Conservation (phyloP, 768 basidiomycete species). For the Leccinellum albellum region DNA sequence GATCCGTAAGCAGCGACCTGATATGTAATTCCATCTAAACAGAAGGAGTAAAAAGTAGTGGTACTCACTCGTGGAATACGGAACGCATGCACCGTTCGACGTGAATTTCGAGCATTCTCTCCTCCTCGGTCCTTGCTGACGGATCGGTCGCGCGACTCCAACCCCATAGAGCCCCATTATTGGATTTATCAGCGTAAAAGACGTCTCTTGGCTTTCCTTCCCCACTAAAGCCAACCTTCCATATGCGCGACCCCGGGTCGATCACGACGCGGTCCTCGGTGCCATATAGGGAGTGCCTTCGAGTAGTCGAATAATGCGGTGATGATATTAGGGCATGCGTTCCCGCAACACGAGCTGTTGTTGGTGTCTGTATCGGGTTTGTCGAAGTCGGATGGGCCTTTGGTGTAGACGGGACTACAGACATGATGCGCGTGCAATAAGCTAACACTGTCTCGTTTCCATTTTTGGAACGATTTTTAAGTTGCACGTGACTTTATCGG, state of each 20-base stretch:
- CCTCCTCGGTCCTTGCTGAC: slow-evolving; percentile 65
- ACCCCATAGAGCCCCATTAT: slow-evolving; percentile 53
- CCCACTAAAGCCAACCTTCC: slow-evolving; percentile 98
- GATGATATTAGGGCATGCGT: slow-evolving; percentile 60
- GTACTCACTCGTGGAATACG: slow-evolving; percentile 79
- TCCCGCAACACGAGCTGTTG: slow-evolving; percentile 47
- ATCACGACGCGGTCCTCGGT: slow-evolving; percentile 94
- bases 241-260: slow-evolving; percentile 89
- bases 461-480: too few species aligned
- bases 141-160: slow-evolving; percentile 52
- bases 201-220: slow-evolving; percentile 88
- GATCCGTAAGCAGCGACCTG: slow-evolving; percentile 90
- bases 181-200: slow-evolving; percentile 55
- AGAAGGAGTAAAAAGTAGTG: background rate
- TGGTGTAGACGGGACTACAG: slow-evolving; percentile 33
- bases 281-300: slow-evolving; percentile 92
- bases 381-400: slow-evolving; percentile 16
- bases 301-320: slow-evolving; percentile 79
- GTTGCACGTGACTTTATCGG: slow-evolving; percentile 14
- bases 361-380: slow-evolving; percentile 48
- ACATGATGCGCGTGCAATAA: slow-evolving; percentile 22
- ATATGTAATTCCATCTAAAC: slow-evolving; percentile 18
- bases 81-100: slow-evolving; percentile 67
- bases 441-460: background rate
- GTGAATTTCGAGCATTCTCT: slow-evolving; percentile 63